phyloP scores from a whole-genome alignment of 805 yeast species.

The Suhomyces sp. region DNA sequence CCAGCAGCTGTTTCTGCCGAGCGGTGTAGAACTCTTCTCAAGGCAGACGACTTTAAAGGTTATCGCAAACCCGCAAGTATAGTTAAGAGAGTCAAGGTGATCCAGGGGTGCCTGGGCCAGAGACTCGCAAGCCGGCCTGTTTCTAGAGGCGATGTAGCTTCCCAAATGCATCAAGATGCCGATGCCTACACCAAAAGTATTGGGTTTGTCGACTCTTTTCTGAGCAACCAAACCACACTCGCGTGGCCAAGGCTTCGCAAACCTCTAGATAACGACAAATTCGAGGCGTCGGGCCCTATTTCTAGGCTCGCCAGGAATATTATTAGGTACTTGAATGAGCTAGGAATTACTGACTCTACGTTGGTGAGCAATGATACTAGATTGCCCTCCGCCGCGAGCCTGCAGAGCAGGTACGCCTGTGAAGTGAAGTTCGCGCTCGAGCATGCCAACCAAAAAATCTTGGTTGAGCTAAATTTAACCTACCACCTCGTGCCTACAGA shows the following conservation, averaged over 20 bases:
- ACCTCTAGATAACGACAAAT: neutral
- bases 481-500: neutral
- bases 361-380: neutral
- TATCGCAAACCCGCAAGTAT: neutral
- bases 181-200: neutral
- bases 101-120: neutral
- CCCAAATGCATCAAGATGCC: neutral
- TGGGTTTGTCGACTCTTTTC: neutral
- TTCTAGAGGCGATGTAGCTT: neutral
- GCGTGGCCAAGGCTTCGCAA: conserved; percentile 1
- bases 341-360: conserved; percentile 8
- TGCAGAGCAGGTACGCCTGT: conserved; percentile 10
- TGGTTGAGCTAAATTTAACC: conserved; percentile 3
- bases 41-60: neutral
- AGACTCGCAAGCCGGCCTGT: neutral
- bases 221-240: neutral
- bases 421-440: conserved; percentile 7
- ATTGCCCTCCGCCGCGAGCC: neutral
- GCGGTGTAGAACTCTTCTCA: neutral
- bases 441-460: conserved; percentile 2
- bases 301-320: conserved; percentile 9
- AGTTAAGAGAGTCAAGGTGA: neutral
- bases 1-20: neutral
- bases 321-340: conserved; percentile 8
- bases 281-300: neutral